Base-by-base conservation (phyloP, 2,329 filamentous ascomycete genomes). In the Colletotrichum chlorophyti region DNA sequence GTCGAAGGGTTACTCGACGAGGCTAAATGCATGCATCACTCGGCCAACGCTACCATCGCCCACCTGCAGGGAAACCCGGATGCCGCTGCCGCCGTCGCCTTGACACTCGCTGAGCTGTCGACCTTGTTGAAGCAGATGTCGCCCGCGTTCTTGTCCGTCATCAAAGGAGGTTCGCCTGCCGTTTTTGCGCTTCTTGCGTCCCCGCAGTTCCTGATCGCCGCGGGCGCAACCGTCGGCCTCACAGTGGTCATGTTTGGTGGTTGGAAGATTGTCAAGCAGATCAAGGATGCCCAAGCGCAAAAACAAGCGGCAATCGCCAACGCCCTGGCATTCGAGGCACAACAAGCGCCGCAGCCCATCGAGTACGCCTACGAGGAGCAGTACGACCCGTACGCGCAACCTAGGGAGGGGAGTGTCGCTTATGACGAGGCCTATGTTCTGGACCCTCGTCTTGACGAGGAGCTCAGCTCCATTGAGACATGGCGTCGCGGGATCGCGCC, bases 171-270 rank as follows among this genome's bases (percentile, higher is more conserved):
- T 17, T 94, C 93, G 32, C 95, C 95, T 0, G 89, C 91, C 7
- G 88, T 97, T 17, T 94, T 97, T 66, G 91, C 89, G 0, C 83
- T 99, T 19, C 84, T 99, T 4, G 88, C 91, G 0, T 93, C 90
- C 54, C 95, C 95, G 1, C 92, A 99, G 69, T 99, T 99, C 70
- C 84, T 97, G 63, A 97, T 99, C 66, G 93, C 93, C 4, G 92
- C 91, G 1, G 91, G 93, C 38, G 87, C 97, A 12, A 91, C 91
- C 1, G 87, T 97, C 0, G 95, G 95, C 12, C 88, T 97, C n/a
- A 98, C 95, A 0, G 88, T 98, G 8, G 91, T 99, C 67, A 93
- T 95, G 72, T 91, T 99, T 60, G 95, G 95, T 51, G 94, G 95
- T 5, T 98, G 92, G 84, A 98, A 97, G 77, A 97, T 99, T 72